A percentile compares a stretch with the other conserved stretches of the same genome.
These are phyloP conservation scores for Zygnema circumcarinatum DNA, from an alignment of 139 green algal genomes.

Conservation along the genomic window DNA sequence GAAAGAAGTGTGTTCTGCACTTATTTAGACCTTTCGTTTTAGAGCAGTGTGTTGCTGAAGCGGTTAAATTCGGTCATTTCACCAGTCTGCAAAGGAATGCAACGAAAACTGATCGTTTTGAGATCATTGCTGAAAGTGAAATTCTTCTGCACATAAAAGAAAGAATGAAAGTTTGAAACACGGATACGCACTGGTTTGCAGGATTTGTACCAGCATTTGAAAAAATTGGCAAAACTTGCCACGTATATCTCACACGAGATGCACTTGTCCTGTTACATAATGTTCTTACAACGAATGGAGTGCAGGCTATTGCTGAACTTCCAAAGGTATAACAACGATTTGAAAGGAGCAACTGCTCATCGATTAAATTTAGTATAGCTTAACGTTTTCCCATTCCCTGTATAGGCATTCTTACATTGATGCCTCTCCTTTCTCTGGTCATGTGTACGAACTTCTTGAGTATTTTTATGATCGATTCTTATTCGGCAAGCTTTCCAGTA, in stretches of 20 bases:
- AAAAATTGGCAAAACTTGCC: slow-evolving; percentile 52
- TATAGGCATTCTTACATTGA: too few species aligned
- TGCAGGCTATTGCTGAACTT: slow-evolving; percentile 58
- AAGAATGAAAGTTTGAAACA: not conserved
- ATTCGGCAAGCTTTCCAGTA: too few species aligned
- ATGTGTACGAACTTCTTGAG: too few species aligned
- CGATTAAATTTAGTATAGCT: too few species aligned
- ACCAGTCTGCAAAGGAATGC: not conserved
- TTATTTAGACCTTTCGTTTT: not conserved
- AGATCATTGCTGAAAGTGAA: not conserved
- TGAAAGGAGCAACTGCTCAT: not conserved
- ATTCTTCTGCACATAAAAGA: not conserved
- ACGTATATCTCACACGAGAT: slow-evolving; percentile 44
- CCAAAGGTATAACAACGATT: slow-evolving; percentile 21
- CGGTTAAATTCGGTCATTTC: not conserved
- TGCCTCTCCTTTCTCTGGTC: too few species aligned
- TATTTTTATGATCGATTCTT: too few species aligned
- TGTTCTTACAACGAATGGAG: slow-evolving; percentile 52
- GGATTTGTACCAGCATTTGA: slow-evolving; percentile 58
- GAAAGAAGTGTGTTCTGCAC: not conserved
- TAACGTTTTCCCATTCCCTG: too few species aligned
- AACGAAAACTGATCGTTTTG: not conserved
- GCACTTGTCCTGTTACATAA: slow-evolving; percentile 52
- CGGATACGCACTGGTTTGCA: slow-evolving; percentile 4
- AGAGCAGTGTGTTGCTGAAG: not conserved